Percentiles rank a stretch among this genome's conserved stretches.
Evolutionary conservation across 2,329 filamentous ascomycete genomes (phyloP).

Genomic region (Clonostachys solani): DNA sequence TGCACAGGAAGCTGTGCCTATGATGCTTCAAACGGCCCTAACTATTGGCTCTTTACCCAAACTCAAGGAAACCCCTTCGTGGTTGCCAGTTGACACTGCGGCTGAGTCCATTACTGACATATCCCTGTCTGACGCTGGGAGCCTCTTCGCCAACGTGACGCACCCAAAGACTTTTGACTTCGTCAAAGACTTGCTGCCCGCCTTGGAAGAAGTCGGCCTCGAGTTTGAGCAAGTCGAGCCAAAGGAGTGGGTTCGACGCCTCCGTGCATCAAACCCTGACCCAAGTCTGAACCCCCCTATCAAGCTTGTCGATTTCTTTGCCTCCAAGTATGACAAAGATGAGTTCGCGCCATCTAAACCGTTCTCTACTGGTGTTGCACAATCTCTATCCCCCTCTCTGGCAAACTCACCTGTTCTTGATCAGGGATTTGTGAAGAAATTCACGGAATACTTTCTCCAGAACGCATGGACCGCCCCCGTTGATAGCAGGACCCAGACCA

Average conservation of each 20-base stretch:
- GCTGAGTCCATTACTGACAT: slow-evolving; percentile 26
- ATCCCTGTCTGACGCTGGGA: slow-evolving; percentile 11
- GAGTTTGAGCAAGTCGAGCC: slow-evolving; percentile 36
- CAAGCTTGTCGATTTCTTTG: slow-evolving; percentile 49
- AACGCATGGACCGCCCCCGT: slow-evolving; percentile 23
- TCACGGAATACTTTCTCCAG: slow-evolving; percentile 22
- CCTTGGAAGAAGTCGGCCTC: slow-evolving; percentile 35
- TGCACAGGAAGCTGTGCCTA: slow-evolving; percentile 42
- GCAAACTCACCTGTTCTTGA: slow-evolving; percentile 26
- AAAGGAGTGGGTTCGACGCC: slow-evolving; percentile 34
- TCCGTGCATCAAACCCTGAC: slow-evolving; percentile 37
- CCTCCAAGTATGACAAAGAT: slow-evolving; percentile 14
- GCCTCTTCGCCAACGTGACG: slow-evolving; percentile 38
- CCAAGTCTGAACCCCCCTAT: slow-evolving; percentile 42
- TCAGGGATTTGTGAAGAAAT: slow-evolving; percentile 27
- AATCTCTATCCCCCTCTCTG: slow-evolving; percentile 37
- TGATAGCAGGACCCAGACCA: slow-evolving; percentile 13
- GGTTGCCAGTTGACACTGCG: slow-evolving; percentile 36
- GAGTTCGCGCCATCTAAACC: slow-evolving; percentile 37
- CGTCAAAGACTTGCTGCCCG: slow-evolving; percentile 43
- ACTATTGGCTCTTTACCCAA: slow-evolving; percentile 41
- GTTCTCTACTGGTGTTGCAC: slow-evolving; percentile 29
- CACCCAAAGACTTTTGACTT: slow-evolving; percentile 45
- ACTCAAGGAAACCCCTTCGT: slow-evolving; percentile 35
- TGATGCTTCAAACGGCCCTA: slow-evolving; percentile 43